Base-by-base conservation (phyloP, 2,329 filamentous ascomycete species). In the Lasiodiplodia sp. region DNA sequence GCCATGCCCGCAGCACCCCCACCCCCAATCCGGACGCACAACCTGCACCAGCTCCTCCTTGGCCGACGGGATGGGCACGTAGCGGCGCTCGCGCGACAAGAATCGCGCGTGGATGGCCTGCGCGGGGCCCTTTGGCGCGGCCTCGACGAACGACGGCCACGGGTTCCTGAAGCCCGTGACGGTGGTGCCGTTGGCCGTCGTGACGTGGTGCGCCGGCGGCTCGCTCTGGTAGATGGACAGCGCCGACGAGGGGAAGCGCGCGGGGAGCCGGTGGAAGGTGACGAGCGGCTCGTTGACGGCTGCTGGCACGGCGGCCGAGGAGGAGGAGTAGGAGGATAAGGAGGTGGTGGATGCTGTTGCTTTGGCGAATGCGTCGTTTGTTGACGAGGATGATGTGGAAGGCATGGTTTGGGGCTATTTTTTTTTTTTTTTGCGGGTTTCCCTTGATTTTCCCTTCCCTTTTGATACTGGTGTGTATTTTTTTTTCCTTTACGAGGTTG, bases 141-240 rank as follows among this genome's bases (percentile, higher is more conserved):
- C 38, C 23, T 40, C 38, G 7, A 18, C 49, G 66, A 79, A 78
- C 2, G 83, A 85, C 23, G 82, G 81, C 84, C 84, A 86, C 16
- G 84, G 84, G 70, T 86, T 86, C 34, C 74, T 77, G 76, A 86
- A 86, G 21, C 76, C 76, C 1, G 80, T 80, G 77, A 38, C 14
- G 51, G 23, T 28, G 23, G 23, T 28, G 11, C 51, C 51, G 16
- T 53, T 53, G 23, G 40, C 82, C 71, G 72, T 82, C 71, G 72
- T 47, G 37, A 63, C 56, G 37, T 68, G 66, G 47, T 68, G 66
- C 28, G 44, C 66, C 4, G 60, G 60, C 10, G 60, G 60, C 2
- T 12, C 10, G n/a, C 28, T 11, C 4, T 31, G 37, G 60, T 64
- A 64, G 12, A 64, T 37, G 0, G 44, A n/a, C n/a, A n/a, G n/a